Evolutionary conservation across 208 protist genomes (phyloP).

Genomic region (Phytomonas sp.): DNA sequence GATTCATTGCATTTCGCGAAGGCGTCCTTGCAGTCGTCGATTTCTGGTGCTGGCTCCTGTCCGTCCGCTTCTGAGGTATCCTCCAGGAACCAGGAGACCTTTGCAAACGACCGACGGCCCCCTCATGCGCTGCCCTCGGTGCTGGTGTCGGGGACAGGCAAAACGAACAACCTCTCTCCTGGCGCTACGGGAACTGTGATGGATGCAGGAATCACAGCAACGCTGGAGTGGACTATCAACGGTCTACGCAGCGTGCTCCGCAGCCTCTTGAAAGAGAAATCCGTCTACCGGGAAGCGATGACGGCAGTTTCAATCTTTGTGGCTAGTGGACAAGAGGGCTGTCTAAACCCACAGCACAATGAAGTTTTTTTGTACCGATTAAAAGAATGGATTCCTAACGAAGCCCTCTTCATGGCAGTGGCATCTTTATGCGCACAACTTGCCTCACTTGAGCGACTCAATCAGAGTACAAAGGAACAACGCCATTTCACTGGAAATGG

Average conservation of each 20-base stretch:
- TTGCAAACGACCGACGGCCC: background rate
- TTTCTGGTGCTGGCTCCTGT: background rate
- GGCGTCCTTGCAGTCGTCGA: background rate
- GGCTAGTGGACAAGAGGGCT: conserved; percentile 31
- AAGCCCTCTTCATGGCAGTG: conserved; percentile 37
- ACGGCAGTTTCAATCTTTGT: conserved; percentile 45
- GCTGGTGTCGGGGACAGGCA: background rate
- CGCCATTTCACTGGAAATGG: background rate
- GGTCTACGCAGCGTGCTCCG: conserved; percentile 37
- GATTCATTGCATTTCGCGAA: background rate
- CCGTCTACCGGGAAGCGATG: conserved; percentile 43
- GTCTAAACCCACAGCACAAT: conserved; percentile 38
- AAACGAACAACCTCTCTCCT: background rate
- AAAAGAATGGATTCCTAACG: conserved; percentile 31
- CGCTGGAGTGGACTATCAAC: conserved; percentile 37
- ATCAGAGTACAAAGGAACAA: conserved; percentile 7
- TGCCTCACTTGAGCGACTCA: conserved; percentile 43
- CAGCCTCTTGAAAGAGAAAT: conserved; percentile 24
- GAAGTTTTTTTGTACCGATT: conserved; percentile 52
- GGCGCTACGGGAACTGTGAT: background rate
- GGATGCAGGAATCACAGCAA: background rate
- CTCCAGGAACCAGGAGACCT: background rate
- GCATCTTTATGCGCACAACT: conserved; percentile 67
- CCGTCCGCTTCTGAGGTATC: background rate
- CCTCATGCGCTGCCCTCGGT: background rate